Evolutionary conservation across 495 filamentous ascomycete species (phyloP).

Genomic region (Immersiella caudata): DNA sequence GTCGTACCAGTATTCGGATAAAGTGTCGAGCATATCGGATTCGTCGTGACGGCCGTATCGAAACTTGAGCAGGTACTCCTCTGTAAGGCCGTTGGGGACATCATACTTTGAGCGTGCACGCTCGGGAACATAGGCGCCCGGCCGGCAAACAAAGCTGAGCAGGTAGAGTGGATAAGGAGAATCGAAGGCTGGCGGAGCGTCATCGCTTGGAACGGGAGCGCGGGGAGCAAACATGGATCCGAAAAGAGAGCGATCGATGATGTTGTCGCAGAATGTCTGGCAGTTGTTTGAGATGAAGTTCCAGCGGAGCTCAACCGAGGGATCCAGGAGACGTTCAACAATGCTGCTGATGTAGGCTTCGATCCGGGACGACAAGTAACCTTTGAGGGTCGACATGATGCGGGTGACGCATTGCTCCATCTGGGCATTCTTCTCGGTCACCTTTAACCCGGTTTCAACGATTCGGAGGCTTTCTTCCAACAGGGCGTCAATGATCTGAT

Average conservation of each 20-base stretch:
- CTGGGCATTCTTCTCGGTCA: background rate
- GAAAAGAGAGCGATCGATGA: conserved; percentile 39
- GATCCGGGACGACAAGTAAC: conserved; percentile 9
- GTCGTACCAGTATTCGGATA: conserved; percentile 49
- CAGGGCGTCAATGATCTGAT: conserved; percentile 35
- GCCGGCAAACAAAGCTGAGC: conserved; percentile 44
- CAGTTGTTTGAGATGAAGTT: conserved; percentile 38
- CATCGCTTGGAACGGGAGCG: background rate
- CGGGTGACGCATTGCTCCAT: conserved; percentile 1
- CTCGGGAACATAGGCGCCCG: conserved; percentile 19
- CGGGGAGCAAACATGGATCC: conserved; percentile 34
- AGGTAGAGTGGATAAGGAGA: conserved; percentile 31
- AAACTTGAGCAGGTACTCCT: conserved; percentile 48
- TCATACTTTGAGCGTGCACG: conserved; percentile 38
- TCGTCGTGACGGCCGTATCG: conserved; percentile 35
- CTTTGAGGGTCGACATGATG: conserved; percentile 19
- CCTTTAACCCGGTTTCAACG: conserved; percentile 1
- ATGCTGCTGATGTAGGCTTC: conserved; percentile 28
- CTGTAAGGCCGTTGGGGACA: conserved; percentile 43
- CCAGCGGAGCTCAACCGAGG: conserved; percentile 29
- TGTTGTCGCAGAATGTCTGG: conserved; percentile 38
- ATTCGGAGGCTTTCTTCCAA: conserved; percentile 16
- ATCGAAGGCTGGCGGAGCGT: background rate
- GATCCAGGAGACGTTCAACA: conserved; percentile 31
- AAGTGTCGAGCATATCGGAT: conserved; percentile 45